Evolutionary conservation across 495 filamentous ascomycete species (phyloP).

Genomic region (Lasiosphaeris hirsuta): DNA sequence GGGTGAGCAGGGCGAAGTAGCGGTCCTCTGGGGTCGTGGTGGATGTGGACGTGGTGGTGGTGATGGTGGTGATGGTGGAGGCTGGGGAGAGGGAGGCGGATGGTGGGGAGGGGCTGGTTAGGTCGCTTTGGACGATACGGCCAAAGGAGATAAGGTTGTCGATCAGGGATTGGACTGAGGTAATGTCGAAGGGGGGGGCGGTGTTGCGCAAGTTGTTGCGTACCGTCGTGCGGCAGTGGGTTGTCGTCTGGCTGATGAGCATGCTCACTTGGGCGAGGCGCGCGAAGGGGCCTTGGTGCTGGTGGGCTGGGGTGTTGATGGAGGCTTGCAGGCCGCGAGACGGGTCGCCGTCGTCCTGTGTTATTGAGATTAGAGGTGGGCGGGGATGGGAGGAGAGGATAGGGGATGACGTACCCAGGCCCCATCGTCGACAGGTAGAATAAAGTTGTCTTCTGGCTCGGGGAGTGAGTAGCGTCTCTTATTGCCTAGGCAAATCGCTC

Average conservation of each 20-base stretch:
- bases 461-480: slow-evolving; percentile 39
- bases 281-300: slow-evolving; percentile 34
- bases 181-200: slow-evolving; percentile 12
- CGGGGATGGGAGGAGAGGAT: slow-evolving; percentile 1
- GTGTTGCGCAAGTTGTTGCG: slow-evolving; percentile 1
- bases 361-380: neutral
- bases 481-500: slow-evolving; percentile 43
- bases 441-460: slow-evolving; percentile 36
- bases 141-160: slow-evolving; percentile 16
- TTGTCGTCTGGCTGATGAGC: slow-evolving; percentile 27
- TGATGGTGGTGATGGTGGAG: neutral
- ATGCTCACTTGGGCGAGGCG: slow-evolving; percentile 37
- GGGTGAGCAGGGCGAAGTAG: slow-evolving; percentile 12
- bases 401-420: slow-evolving; percentile 44
- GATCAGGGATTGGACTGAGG: slow-evolving; percentile 7
- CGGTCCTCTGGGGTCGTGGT: neutral
- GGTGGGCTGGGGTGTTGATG: slow-evolving; percentile 21
- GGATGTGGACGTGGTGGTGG: neutral
- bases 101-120: neutral
- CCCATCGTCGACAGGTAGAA: slow-evolving; percentile 44
- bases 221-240: slow-evolving; percentile 18
- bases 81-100: neutral
- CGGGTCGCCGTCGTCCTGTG: slow-evolving; percentile 31
- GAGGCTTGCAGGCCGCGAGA: slow-evolving; percentile 6
- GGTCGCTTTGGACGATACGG: slow-evolving; percentile 5